Percentiles rank a stretch among this genome's conserved stretches.
Evolutionary conservation across 2,329 filamentous ascomycete species (phyloP).

Genomic region (Fusarium succisae): DNA sequence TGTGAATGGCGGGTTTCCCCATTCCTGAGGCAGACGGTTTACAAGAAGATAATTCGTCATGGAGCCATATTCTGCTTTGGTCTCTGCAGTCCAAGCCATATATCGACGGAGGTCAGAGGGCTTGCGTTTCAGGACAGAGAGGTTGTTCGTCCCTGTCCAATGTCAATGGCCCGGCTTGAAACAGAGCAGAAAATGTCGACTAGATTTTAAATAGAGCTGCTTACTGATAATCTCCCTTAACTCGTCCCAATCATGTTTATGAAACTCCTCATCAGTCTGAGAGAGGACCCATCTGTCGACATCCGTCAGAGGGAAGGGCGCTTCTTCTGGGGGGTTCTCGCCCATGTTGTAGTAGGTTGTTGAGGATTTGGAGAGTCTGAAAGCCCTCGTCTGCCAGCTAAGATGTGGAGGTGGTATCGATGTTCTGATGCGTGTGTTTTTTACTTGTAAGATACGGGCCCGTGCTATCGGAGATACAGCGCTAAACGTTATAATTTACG

Average conservation of each 20-base stretch:
- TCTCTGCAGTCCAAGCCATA: constrained; percentile 77
- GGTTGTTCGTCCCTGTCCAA: constrained; percentile 62
- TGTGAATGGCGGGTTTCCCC: constrained; percentile 70
- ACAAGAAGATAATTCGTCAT: constrained; percentile 81
- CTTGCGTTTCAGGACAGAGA: constrained; percentile 79
- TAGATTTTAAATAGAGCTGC: constrained; percentile 33
- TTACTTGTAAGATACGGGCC: not conserved
- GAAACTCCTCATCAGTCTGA: constrained; percentile 75
- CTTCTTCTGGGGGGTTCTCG: constrained; percentile 50
- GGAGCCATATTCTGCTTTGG: constrained; percentile 78
- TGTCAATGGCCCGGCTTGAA: constrained; percentile 22
- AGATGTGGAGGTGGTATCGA: not conserved
- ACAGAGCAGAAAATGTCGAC: not conserved
- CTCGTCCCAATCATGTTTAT: constrained; percentile 76
- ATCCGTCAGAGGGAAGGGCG: constrained; percentile 68
- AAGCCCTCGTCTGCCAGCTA: not conserved
- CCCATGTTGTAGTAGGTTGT: constrained; percentile 49
- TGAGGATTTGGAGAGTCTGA: not conserved
- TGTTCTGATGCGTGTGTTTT: not conserved
- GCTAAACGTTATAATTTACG: not conserved
- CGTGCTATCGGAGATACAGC: not conserved
- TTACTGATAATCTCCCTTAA: constrained; percentile 73
- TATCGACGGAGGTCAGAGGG: constrained; percentile 85
- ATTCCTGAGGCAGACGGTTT: constrained; percentile 72
- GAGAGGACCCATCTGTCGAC: constrained; percentile 67